Base-by-base conservation (phyloP, 1,284 basidiomycete species). In the Naganishia sp. region DNA sequence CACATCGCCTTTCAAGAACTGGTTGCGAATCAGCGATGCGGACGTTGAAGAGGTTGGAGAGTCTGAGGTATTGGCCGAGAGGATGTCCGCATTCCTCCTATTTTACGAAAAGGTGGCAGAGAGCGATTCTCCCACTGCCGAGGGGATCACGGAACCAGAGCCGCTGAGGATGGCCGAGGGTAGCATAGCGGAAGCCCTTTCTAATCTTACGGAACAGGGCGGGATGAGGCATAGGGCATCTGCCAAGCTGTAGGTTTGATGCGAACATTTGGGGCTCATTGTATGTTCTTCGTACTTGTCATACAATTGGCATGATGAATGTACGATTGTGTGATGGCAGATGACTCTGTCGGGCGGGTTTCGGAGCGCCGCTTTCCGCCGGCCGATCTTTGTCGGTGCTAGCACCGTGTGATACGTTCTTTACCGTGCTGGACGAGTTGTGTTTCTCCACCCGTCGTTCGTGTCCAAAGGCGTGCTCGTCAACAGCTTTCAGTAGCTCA, bases 1-100 rank as follows among this genome's bases (percentile, higher is more conserved):
- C 13, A 67, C 25, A 11, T 33, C 39, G 44, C 46, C 52, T 15
- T 1, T 50, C 36, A 45, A 67, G 11, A 75, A 88, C 1, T 96
- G 94, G 93, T 81, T 94, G 65, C 81, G 90, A 64, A 87, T 92
- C 68, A 90, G 88, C 72, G 93, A 96, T 78, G 90, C 92, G 69
- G 82, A 85, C 13, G 92, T 94, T 60, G 82, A 85, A 45, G 89
- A 91, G 73, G 87, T 89, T 45, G 88, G 87, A 36, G 83, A 92
- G 55, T 87, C 90, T 78, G 83, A 83, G 63, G 88, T 93, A 70
- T 77, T 91, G 56, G 82, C 83, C 11, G 69, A 71, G 42, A 70
- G 73, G 13, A 73, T 69, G 16, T 86, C 86, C 49, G 89, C 86
- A 56, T 93, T 94, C 76, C 90, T 96, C 88, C 83, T 95, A 48